Percentiles rank a stretch among this genome's conserved stretches.
These are phyloP conservation scores for Fraxinus cuspidata DNA, from an alignment of 257 asterid genomes.

Conservation along the genomic window DNA sequence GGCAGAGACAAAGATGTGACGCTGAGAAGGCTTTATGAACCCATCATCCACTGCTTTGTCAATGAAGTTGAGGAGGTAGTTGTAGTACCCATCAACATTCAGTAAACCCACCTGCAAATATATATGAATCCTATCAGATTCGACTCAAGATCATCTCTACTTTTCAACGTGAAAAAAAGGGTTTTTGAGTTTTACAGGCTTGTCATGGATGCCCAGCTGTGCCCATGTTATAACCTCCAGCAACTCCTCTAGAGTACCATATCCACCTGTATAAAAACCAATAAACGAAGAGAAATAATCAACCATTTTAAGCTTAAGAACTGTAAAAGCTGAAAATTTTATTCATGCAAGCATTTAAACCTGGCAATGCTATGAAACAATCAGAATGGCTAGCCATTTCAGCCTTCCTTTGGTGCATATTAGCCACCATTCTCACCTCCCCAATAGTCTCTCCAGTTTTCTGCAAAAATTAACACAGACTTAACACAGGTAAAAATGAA, in stretches of 20 bases:
- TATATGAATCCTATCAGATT: not conserved
- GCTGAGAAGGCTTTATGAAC: constrained; percentile 49
- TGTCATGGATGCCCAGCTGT: constrained; percentile 66
- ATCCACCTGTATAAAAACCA: constrained; percentile 43
- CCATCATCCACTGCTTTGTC: constrained; percentile 65
- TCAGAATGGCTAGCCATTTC: constrained; percentile 62
- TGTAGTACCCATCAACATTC: constrained; percentile 61
- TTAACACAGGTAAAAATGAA: constrained; percentile 19
- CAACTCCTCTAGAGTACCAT: constrained; percentile 62
- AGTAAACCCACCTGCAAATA: constrained; percentile 47
- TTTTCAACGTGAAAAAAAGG: not conserved
- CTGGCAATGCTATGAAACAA: constrained; percentile 59
- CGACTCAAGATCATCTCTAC: not conserved
- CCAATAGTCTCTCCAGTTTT: constrained; percentile 58
- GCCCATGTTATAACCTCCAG: constrained; percentile 63
- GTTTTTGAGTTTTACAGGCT: constrained; percentile 43
- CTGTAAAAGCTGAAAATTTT: not conserved
- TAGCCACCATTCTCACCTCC: constrained; percentile 48
- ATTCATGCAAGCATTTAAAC: constrained; percentile 12
- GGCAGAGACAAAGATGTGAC: constrained; percentile 52
- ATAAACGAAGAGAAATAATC: not conserved
- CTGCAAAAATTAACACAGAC: constrained; percentile 21
- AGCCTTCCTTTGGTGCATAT: constrained; percentile 67
- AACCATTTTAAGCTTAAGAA: not conserved
- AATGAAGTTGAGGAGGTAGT: constrained; percentile 50